Evolutionary conservation across 2,329 filamentous ascomycete species (phyloP).

Genomic region (Fusarium odoratissimum): DNA sequence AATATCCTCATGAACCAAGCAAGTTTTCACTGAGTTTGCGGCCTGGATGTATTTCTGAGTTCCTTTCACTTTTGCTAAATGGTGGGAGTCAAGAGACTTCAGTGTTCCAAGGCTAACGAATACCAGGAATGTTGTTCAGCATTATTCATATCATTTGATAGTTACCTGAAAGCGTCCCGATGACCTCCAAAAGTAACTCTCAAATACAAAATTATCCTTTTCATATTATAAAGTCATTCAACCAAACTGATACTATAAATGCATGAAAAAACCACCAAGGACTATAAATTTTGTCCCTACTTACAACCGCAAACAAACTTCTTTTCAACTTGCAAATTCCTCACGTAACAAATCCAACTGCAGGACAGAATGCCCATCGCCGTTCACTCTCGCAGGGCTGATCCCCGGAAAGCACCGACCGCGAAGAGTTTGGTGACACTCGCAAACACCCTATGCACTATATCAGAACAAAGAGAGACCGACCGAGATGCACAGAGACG

Average conservation of each 20-base stretch:
- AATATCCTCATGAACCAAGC: neutral
- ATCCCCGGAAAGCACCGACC: too few species aligned
- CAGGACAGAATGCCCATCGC: too few species aligned
- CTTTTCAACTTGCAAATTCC: too few species aligned
- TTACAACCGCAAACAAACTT: neutral
- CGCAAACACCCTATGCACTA: too few species aligned
- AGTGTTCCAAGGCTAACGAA: neutral
- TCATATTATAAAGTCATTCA: too few species aligned
- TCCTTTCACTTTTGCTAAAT: neutral
- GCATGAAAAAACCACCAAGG: neutral
- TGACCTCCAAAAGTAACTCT: neutral
- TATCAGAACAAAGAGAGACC: too few species aligned
- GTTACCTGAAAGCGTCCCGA: neutral
- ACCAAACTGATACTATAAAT: neutral
- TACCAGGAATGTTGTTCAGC: fast-evolving
- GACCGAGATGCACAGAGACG: too few species aligned
- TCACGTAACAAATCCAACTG: too few species aligned
- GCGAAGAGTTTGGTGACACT: too few species aligned
- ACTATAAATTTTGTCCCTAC: neutral
- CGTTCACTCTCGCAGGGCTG: too few species aligned
- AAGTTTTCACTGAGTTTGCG: neutral
- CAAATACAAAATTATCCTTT: fast-evolving
- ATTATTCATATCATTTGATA: neutral
- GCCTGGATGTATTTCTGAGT: neutral
- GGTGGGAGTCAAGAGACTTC: neutral